Evolutionary conservation across 345 rosid species (phyloP), one percentile per base, ranked within the genome.

Genomic region (Gossypium mustelinum): DNA sequence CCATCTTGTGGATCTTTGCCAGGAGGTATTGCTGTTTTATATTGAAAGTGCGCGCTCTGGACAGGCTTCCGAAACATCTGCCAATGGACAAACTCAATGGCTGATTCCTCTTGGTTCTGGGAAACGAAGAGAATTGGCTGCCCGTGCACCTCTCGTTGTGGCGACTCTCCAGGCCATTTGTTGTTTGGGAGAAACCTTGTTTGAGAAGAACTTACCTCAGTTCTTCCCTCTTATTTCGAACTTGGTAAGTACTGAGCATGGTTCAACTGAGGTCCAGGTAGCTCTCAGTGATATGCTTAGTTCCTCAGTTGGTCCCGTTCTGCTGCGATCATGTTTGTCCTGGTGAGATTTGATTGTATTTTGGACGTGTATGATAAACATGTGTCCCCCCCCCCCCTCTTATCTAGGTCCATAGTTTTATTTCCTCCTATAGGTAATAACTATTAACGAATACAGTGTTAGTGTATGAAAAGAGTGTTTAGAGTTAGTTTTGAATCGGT

Each of bases 201-300:
- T 96, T 8, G 88, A 89, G 85, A 90, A 87, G 87, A 83, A 92
- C 84, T 70, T 93, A 68, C 74, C 84, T 61, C 73, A 54, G 74
- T 87, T 94, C 84, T 94, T 94, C 74, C 98, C 98, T 0, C 86
- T 94, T 54, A 84, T 94, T 63, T 87, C 89, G 22, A 82, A 87
- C 84, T 86, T 94, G 87, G 81, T 92, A 82, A 89, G 97, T 79
- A 89, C 98, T 68, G 97, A 94, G 76, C 98, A 94, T 54, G 98
- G 98, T 34, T 87, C 98, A 6, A 87, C 84, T 58, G 98, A 94
- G 79, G 94, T 94, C 57, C 98, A 89, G 84, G 77, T 86, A 73
- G 98, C 98, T 70, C 95, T 94, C 71, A 87, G 98, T 70, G 97
- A 91, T 75, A 91, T 93, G 92, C 90, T 94, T 41, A 84, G 87